A percentile compares a stretch with the other conserved stretches of the same genome.
phyloP scores from a whole-genome alignment of 1,284 basidiomycete genomes.

The Kwoniella shivajii region DNA sequence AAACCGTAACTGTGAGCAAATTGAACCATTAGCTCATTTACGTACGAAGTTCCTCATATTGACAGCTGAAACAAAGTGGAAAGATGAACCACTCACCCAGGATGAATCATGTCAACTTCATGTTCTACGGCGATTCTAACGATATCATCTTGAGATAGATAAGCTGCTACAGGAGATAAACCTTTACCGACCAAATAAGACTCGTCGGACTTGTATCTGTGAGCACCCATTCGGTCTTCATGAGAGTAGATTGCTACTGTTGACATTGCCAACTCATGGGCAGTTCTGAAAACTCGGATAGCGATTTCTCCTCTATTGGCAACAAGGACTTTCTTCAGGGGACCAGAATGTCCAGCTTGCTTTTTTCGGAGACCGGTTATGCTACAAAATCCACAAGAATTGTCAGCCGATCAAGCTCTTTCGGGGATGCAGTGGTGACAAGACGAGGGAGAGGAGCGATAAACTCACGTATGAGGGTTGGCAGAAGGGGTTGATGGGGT shows the following conservation, averaged over 20 bases:
- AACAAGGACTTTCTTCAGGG: conserved; percentile 89
- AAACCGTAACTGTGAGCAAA: conserved; percentile 96
- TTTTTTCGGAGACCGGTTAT: conserved; percentile 90
- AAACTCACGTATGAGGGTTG: conserved; percentile 43
- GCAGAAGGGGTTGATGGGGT: conserved; percentile 34
- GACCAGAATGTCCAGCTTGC: conserved; percentile 85
- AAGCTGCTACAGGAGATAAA: conserved; percentile 91
- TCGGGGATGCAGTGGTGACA: no score
- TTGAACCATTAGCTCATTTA: conserved; percentile 3
- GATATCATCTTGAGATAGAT: conserved; percentile 97
- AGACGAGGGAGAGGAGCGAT: not conserved
- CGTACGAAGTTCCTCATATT: no score
- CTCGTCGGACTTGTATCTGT: conserved; percentile 99
- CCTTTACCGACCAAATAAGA: conserved; percentile 98
- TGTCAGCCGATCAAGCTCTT: no score
- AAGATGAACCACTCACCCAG: conserved; percentile 64
- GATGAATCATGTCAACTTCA: conserved; percentile 99
- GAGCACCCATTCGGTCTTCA: conserved; percentile 95
- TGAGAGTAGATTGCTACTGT: conserved; percentile 98
- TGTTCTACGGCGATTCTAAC: conserved; percentile 92
- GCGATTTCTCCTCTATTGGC: conserved; percentile 99
- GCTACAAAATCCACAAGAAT: conserved; percentile 59
- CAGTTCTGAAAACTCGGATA: conserved; percentile 96
- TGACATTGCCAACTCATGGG: conserved; percentile 98
- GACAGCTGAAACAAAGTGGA: not conserved